Conservation (phyloP, 1,284 basidiomycete genomes). For the Cutaneotrichosporon sp. region DNA sequence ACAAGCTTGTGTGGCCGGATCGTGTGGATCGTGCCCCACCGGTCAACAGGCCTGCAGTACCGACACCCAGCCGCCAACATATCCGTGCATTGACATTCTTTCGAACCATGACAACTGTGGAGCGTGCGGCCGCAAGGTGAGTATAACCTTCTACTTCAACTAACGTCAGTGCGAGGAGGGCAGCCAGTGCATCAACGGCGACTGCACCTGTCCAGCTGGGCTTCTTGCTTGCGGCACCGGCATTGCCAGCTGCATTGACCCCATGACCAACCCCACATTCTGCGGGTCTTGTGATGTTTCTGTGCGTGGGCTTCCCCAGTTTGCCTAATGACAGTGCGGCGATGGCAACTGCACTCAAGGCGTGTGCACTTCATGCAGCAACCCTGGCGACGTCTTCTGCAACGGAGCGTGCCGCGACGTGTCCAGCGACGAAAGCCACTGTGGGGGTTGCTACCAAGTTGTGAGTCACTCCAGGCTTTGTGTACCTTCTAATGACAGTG, state of each 20-base stretch:
- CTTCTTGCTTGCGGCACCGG: neutral
- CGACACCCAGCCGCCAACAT: neutral
- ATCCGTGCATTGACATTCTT: conserved; percentile 6
- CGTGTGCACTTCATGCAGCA: neutral
- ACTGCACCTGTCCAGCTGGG: neutral
- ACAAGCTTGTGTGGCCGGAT: neutral
- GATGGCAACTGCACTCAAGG: conserved; percentile 1
- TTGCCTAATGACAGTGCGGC: neutral
- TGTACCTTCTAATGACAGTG: conserved; percentile 9
- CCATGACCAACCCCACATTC: neutral
- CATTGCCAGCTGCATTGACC: neutral
- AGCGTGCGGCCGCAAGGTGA: neutral
- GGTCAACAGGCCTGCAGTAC: neutral
- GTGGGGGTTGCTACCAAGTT: neutral
- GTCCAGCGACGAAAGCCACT: neutral
- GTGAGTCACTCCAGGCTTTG: neutral
- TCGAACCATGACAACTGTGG: conserved; percentile 4
- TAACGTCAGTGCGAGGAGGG: neutral
- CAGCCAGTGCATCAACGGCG: neutral
- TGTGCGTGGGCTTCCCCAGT: neutral
- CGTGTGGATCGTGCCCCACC: neutral
- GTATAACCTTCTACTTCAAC: neutral
- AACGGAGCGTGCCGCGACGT: neutral
- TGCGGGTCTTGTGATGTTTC: neutral
- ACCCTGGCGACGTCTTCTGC: neutral